phyloP scores from a whole-genome alignment of 768 basidiomycete species.

The Ramaria sp. region DNA sequence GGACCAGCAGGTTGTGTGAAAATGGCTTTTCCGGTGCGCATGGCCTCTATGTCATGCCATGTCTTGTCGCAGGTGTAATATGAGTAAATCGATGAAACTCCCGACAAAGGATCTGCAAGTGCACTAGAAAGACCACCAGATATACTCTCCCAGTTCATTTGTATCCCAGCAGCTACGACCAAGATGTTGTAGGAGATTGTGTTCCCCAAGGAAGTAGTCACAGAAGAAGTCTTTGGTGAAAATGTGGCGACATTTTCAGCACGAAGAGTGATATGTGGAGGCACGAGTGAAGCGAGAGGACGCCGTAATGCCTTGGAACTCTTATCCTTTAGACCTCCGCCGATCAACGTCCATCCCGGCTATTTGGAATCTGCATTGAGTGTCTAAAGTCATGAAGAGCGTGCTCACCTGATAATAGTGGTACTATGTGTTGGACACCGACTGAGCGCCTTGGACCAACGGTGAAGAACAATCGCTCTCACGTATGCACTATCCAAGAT shows the following conservation, averaged over 20 bases:
- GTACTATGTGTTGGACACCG: conserved; percentile 25
- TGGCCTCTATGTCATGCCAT: conserved; percentile 70
- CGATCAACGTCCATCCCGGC: conserved; percentile 96
- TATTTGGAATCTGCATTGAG: conserved; percentile 22
- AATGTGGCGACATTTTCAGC: conserved; percentile 64
- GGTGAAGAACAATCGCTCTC: background rate
- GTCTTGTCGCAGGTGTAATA: conserved; percentile 84
- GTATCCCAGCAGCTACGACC: conserved; percentile 81
- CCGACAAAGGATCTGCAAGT: conserved; percentile 62
- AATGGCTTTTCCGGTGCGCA: conserved; percentile 72
- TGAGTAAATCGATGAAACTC: conserved; percentile 88
- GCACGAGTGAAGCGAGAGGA: conserved; percentile 60
- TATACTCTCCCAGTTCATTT: conserved; percentile 76
- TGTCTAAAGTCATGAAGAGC: background rate
- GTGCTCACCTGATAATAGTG: conserved; percentile 71
- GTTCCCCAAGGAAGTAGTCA: conserved; percentile 63
- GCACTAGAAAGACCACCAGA: conserved; percentile 68
- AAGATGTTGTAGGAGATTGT: conserved; percentile 72
- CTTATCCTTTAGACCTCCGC: conserved; percentile 73
- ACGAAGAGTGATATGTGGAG: conserved; percentile 60
- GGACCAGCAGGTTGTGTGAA: conserved; percentile 93
- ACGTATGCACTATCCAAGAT: conserved; percentile 62
- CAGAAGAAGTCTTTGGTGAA: conserved; percentile 58
- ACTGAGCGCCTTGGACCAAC: background rate
- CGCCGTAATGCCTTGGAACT: conserved; percentile 42